Evolutionary conservation across 805 yeast genomes (phyloP), one percentile per base, ranked within the genome.

Genomic region (Cyberlindnera meyerae): DNA sequence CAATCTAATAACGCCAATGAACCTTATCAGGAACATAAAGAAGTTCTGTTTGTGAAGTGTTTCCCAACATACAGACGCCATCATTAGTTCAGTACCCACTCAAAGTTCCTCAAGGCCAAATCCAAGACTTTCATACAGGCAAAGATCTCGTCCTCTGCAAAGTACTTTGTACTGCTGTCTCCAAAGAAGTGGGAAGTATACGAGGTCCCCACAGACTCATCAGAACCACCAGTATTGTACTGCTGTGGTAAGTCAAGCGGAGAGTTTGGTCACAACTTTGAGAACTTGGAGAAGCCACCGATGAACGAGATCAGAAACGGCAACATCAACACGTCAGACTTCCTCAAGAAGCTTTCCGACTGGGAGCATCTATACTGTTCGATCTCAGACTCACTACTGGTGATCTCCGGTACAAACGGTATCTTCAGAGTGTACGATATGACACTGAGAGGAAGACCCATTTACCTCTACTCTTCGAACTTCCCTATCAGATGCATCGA

Each of bases 401-500:
- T 82, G 1, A 73, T 88, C 8, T 73, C 89, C 0, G 93, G 71
- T 6, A 76, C 88, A 0, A 66, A 75, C 39, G 95, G 95, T 0
- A 70, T 78, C 21, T 62, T 88, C 41, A 63, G 86, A 37, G 77
- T 86, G 1, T 71, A 75, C 38, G 84, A 82, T 50, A 52, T 84
- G 12, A 64, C 63, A 9, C 57, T 66, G 24, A 45, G 54, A 11
- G 95, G 95, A 4, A 65, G 66, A 41, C 76, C 82, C 0, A 64
- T 88, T 1, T 85, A 82, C 58, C 73, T 84, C 0, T 77, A 83
- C 52, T 64, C 73, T 26, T 79, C 86, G 9, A 73, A 71, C 37
- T 83, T 84, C 53, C 89, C 90, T 1, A 81, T 89, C 25, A 60
- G 95, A 34, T 86, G 95, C 52, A 67, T 86, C 31, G 82, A 86